Evolutionary conservation across 164 flowering plant genomes (phyloP), one percentile per base, ranked within the genome.

Genomic region (Vitis vinifera): DNA sequence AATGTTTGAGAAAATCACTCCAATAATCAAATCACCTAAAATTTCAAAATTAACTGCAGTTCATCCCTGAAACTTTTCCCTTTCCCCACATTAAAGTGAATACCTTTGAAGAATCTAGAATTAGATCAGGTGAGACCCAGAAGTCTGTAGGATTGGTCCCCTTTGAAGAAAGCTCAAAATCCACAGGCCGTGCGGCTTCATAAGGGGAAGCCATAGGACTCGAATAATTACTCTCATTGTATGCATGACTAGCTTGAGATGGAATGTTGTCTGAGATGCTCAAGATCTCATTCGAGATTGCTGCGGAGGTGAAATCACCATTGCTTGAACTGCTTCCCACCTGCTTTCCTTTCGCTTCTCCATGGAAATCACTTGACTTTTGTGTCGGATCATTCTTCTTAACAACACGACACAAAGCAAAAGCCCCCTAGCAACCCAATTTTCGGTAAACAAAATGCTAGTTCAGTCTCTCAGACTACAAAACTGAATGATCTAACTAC

Each of bases 361-460:
- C 81, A 48, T 78, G 73, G 49, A 47, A 30, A 68, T 79, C 85
- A 68, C 68, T 68, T 2, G 31, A 71, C 74, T 82, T 86, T 63
- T 55, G 76, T 19, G 75, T 62, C 0, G 58, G 65, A 49, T 86
- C 93, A 59, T 77, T 89, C 86, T 76, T 94, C 72, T 90, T 90
- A 7, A 86, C 74, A 11, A 94, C 81, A 31, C 91, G 94, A 70
- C 98, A 94, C 79, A 92, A 76, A 30, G 96, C 93, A 81, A 86
- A 92, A 70, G 83, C 87, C 61, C 94, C 96, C 97, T 92, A 81
- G 23, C 56, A 59, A 62, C 16, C 47, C 10, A 62, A 67, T 29
- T 71, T 14, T 37, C 44, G 1, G 44, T 37, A 37, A 37, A 48
- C 52, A 52, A 52, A 57, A 53, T 37, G 27, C 55, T 23, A 59